Evolutionary conservation across 768 basidiomycete genomes (phyloP).

Genomic region (Gautieria morchelliformis): DNA sequence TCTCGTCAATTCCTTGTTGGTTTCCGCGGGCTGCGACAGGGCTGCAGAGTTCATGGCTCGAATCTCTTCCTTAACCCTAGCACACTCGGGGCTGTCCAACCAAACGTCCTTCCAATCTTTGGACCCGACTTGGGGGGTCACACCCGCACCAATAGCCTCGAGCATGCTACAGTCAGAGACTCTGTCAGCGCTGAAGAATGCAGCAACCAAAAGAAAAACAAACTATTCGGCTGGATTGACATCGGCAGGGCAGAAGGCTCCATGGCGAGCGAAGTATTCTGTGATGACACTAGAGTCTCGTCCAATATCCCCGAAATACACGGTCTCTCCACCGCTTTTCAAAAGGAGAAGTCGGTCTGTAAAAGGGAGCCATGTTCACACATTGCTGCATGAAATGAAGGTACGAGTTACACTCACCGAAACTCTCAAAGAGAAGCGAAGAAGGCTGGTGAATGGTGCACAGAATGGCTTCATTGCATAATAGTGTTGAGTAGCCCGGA

Average conservation of each 20-base stretch:
- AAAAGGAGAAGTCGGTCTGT: conserved; percentile 31
- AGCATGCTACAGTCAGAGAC: conserved; percentile 38
- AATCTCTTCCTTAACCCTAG: conserved; percentile 32
- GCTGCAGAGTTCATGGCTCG: conserved; percentile 34
- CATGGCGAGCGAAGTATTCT: conserved; percentile 67
- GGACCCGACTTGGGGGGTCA: conserved; percentile 59
- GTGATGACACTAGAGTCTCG: conserved; percentile 56
- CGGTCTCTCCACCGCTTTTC: conserved; percentile 76
- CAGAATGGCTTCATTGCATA: conserved; percentile 46
- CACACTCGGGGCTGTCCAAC: conserved; percentile 58
- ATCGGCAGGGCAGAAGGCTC: conserved; percentile 63
- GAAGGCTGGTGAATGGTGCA: conserved; percentile 90
- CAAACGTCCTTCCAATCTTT: conserved; percentile 85
- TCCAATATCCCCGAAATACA: conserved; percentile 91
- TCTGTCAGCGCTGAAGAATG: conserved; percentile 13
- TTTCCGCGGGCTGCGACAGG: conserved; percentile 31
- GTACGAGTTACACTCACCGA: conserved; percentile 36
- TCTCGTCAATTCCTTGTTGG: conserved; percentile 28
- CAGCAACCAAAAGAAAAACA: background rate
- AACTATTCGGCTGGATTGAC: conserved; percentile 68
- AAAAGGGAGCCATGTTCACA: background rate
- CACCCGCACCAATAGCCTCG: conserved; percentile 80
- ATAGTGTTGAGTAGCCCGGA: background rate
- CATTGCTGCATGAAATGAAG: conserved; percentile 35
- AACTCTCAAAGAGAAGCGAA: conserved; percentile 77